Base-by-base conservation (phyloP, 2,329 filamentous ascomycete species). In the Colletotrichum sansevieriae region DNA sequence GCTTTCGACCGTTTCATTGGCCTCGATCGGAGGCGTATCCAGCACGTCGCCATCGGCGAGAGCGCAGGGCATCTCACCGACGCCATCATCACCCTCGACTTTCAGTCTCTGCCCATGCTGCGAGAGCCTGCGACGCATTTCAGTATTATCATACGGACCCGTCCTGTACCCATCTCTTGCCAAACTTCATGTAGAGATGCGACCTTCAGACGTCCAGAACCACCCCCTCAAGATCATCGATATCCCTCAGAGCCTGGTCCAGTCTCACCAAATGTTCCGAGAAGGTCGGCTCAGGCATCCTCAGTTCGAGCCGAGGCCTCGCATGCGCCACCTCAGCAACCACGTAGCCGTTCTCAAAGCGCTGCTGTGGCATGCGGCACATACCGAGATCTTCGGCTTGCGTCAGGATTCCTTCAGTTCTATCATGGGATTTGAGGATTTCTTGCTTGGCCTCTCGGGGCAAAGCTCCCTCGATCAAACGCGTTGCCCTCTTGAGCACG, bases 401-500 rank as follows among this genome's bases (percentile, higher is more conserved):
- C 44, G 44, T 47, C 18, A 47, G 12, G 44, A 47, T 22, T 47
- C 10, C 12, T 22, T 47, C 7, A 47, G 44, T 47, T 13, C 44
- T 4, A 47, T 47, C 10, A 47, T 47, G 10, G 18, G 5, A 3
- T 47, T 47, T 20, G 18, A 47, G 12, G 44, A 47, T 12, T 22
- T 47, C 44, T 9, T 22, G 18, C n/a, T 47, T 47, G 18, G 44
- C 18, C 4, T 12, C 18, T 12, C 12, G 41, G 44, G 44, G 10
- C 18, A 47, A 12, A 22, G 9, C 22, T 6, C 4, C 18, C 44
- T 9, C 22, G 46, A 49, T 13, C n/a, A 49, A 49, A 15, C 46
- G 6, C 46, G 22, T 49, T 49, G 20, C 20, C 46, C 46, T 29
- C 46, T 49, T 49, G 46, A 29, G 46, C n/a, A 49, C n/a, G 46